These are phyloP conservation scores for Ogataea parapolymorpha DNA, from an alignment of 805 yeast genomes.

Conservation along the genomic window DNA sequence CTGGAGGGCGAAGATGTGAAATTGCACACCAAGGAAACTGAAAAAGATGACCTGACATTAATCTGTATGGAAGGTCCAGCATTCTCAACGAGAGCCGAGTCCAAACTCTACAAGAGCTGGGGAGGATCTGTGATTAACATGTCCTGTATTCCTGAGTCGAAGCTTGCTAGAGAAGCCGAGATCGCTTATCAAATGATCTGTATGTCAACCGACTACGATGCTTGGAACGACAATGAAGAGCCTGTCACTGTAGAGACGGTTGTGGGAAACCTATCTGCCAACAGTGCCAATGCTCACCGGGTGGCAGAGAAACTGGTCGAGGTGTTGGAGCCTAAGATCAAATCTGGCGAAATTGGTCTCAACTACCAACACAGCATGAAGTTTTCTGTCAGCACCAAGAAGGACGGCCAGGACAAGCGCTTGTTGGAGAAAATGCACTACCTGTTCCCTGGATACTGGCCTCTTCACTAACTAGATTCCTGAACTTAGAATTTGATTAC, in stretches of 20 bases:
- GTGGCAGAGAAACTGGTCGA: conserved; percentile 70
- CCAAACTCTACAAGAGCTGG: conserved; percentile 77
- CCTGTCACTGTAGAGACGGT: conserved; percentile 98
- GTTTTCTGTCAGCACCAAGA: conserved; percentile 73
- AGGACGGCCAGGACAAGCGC: conserved; percentile 67
- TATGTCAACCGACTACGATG: conserved; percentile 98
- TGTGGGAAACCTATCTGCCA: conserved; percentile 84
- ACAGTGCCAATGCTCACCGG: conserved; percentile 78
- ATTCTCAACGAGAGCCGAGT: conserved; percentile 95
- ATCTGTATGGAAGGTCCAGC: conserved; percentile 99
- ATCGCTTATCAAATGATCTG: conserved; percentile 96
- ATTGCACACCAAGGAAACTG: conserved; percentile 65
- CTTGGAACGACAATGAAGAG: conserved; percentile 94
- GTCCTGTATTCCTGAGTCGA: conserved; percentile 97
- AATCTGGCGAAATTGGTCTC: conserved; percentile 61
- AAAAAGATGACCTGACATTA: conserved; percentile 70
- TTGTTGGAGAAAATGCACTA: conserved; percentile 77
- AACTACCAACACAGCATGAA: conserved; percentile 75
- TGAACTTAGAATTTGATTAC: conserved; percentile 1
- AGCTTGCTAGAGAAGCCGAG: conserved; percentile 96
- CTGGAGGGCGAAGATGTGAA: conserved; percentile 53
- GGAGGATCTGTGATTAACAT: conserved; percentile 96
- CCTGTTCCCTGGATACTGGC: conserved; percentile 92
- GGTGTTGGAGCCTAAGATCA: conserved; percentile 59
- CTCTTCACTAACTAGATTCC: conserved; percentile 20